Conservation (phyloP, 306 rosid species). For the Crotalaria pallida region DNA sequence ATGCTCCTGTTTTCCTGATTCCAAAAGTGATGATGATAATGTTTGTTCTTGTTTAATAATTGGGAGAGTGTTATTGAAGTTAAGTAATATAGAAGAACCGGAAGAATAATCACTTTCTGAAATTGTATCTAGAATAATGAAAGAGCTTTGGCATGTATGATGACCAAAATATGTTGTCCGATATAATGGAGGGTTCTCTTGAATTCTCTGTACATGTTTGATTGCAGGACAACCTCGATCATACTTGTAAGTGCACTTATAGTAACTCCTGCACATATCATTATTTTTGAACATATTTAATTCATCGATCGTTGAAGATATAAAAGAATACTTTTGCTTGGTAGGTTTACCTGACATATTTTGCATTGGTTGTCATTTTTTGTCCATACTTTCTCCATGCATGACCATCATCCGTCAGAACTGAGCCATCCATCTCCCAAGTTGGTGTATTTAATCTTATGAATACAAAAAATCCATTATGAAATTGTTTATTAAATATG, state of each 20-base stretch:
- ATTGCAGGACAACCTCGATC: conserved; percentile 48
- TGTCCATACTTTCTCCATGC: conserved; percentile 72
- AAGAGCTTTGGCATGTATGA: conserved; percentile 37
- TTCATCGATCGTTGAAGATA: no score
- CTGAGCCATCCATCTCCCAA: conserved; percentile 25
- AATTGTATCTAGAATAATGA: conserved; percentile 19
- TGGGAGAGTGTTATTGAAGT: conserved; percentile 3
- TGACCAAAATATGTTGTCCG: conserved; percentile 38
- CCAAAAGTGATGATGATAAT: not conserved
- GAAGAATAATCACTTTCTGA: not conserved
- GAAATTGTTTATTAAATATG: not conserved
- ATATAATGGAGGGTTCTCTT: conserved; percentile 35
- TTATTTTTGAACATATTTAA: not conserved
- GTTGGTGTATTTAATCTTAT: conserved; percentile 23
- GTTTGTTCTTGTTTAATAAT: not conserved
- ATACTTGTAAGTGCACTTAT: conserved; percentile 47
- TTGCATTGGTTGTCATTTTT: conserved; percentile 30
- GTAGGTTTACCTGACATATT: conserved; percentile 28
- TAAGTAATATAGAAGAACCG: conserved; percentile 17
- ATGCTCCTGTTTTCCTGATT: not conserved
- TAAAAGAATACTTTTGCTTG: no score
- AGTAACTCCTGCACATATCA: conserved; percentile 41
- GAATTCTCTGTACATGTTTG: conserved; percentile 47
- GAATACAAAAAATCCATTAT: not conserved
- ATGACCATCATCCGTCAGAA: conserved; percentile 40